Evolutionary conservation across 768 basidiomycete genomes (phyloP).

Genomic region (Suillus luteus): DNA sequence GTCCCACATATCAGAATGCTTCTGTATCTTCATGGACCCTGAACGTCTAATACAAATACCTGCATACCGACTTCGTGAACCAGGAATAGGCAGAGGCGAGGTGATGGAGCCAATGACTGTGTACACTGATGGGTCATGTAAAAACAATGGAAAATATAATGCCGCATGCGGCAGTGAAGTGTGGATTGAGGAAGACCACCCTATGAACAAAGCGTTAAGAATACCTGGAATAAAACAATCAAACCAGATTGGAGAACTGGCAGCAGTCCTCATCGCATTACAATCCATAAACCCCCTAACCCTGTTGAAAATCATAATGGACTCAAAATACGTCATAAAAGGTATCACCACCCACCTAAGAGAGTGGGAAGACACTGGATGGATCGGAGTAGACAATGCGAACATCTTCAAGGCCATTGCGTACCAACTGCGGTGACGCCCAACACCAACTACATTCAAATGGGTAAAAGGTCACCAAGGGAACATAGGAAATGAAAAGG

Average conservation of each 20-base stretch:
- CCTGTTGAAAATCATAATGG: constrained; percentile 6
- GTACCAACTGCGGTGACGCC: neutral
- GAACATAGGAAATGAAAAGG: neutral
- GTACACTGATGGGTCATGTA: constrained; percentile 32
- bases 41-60: neutral
- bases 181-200: constrained; percentile 1
- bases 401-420: neutral
- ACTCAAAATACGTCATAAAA: neutral
- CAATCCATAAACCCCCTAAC: neutral
- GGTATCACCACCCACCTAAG: constrained; percentile 1
- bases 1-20: neutral
- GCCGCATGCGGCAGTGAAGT: constrained; percentile 22
- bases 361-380: neutral
- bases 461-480: neutral
- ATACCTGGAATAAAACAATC: constrained; percentile 11
- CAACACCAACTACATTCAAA: neutral
- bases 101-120: neutral
- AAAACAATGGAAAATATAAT: constrained; percentile 19
- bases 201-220: neutral
- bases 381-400: neutral
- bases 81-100: too few relatives aligned
- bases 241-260: constrained; percentile 17
- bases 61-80: neutral
- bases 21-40: neutral
- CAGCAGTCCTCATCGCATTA: neutral